Percentiles rank a stretch among this genome's conserved stretches.
Conservation (phyloP, 1,139 yeast genomes). For the Geotrichum siamense region DNA sequence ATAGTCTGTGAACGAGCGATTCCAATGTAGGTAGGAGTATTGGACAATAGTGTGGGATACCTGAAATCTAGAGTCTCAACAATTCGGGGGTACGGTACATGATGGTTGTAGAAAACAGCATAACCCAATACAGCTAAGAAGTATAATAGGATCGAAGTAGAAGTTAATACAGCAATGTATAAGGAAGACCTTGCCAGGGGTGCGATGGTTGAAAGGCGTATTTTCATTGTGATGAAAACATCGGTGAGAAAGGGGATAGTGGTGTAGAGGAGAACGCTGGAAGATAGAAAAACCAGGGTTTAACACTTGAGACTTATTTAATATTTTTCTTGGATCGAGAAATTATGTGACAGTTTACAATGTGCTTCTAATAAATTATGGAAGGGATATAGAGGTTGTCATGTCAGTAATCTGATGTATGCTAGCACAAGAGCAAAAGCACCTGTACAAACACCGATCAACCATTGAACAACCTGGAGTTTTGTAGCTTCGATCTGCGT, state of each 20-base stretch:
- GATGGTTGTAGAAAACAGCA: background rate
- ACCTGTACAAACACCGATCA: slow-evolving; percentile 97
- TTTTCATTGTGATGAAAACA: background rate
- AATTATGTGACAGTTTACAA: no score
- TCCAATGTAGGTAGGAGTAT: background rate
- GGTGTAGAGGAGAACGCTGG: no score
- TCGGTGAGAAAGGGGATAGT: no score
- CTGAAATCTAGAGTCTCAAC: background rate
- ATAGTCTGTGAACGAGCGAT: background rate
- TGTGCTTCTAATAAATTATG: no score
- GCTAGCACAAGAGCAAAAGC: slow-evolving; percentile 90
- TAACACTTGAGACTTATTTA: no score
- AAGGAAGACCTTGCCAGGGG: background rate
- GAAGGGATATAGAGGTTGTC: no score
- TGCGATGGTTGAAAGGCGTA: background rate
- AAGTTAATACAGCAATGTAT: background rate
- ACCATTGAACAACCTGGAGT: slow-evolving; percentile 96
- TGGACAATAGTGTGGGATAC: background rate
- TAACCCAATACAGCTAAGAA: slow-evolving; percentile 1
- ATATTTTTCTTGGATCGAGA: no score
- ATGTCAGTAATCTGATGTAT: slow-evolving; percentile 76
- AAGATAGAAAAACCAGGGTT: no score
- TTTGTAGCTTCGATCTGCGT: slow-evolving; percentile 91
- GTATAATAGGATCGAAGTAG: background rate
- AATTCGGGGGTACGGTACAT: background rate